These are phyloP conservation scores for Pseudovirgaria hyperparasitica DNA, from an alignment of 2,329 filamentous ascomycete genomes.

Conservation along the genomic window DNA sequence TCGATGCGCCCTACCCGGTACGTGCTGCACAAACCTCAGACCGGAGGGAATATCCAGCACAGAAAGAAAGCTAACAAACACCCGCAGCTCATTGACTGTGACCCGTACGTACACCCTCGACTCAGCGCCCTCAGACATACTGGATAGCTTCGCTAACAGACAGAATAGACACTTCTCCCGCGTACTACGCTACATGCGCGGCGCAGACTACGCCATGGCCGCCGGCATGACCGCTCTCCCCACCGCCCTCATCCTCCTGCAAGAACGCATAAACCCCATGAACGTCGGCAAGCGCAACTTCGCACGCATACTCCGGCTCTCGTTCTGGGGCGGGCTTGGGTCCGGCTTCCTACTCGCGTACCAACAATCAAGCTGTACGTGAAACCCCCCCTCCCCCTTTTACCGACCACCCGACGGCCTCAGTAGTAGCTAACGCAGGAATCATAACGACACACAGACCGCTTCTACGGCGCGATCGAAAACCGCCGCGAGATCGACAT, in stretches of 20 bases:
- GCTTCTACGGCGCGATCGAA: slow-evolving; percentile 91
- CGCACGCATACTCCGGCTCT: slow-evolving; percentile 67
- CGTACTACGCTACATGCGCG: slow-evolving; percentile 75
- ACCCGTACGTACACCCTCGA: slow-evolving; percentile 57
- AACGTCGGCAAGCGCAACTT: slow-evolving; percentile 75
- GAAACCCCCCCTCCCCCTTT: slow-evolving; percentile 2
- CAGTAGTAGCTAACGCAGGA: no score
- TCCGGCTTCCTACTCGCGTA: slow-evolving; percentile 82
- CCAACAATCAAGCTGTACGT: slow-evolving; percentile 70
- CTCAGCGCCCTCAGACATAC: slow-evolving; percentile 7
- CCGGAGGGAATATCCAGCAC: no score
- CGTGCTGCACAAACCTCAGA: slow-evolving; percentile 33
- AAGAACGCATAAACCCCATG: slow-evolving; percentile 78
- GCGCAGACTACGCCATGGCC: slow-evolving; percentile 69
- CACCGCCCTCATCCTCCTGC: slow-evolving; percentile 60
- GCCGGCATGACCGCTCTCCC: slow-evolving; percentile 55
- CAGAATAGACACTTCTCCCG: slow-evolving; percentile 91
- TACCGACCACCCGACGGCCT: slow-evolving; percentile 40
- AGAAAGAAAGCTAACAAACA: slow-evolving; percentile 17
- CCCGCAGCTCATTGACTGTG: slow-evolving; percentile 88
- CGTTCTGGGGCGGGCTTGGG: slow-evolving; percentile 55
- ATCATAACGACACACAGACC: slow-evolving; percentile 49
- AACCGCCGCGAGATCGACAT: slow-evolving; percentile 84
- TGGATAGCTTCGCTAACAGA: slow-evolving; percentile 12
- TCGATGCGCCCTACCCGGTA: slow-evolving; percentile 80